Conservation (phyloP, 2,329 filamentous ascomycete genomes). For the Seiridium unicorne region DNA sequence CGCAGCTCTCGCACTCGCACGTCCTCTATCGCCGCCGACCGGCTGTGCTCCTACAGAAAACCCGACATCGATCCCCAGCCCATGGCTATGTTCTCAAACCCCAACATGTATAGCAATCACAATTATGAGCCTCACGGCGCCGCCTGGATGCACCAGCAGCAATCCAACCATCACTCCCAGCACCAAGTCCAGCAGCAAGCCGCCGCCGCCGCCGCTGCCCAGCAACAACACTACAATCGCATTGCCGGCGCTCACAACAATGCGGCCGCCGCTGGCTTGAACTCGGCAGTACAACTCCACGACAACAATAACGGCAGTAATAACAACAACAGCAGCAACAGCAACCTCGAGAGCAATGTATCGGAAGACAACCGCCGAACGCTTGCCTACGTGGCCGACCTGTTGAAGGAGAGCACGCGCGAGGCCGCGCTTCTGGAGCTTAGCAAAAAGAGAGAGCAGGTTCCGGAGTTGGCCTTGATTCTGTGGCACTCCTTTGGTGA, state of each 20-base stretch:
- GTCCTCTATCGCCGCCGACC: not conserved
- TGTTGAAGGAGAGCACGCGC: slow-evolving; percentile 81
- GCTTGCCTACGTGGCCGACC: slow-evolving; percentile 88
- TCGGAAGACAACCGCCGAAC: slow-evolving; percentile 91
- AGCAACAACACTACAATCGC: slow-evolving; percentile 69
- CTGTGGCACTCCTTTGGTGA: slow-evolving; percentile 98
- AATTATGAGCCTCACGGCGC: slow-evolving; percentile 64
- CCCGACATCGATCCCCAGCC: slow-evolving; percentile 13
- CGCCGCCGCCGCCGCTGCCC: slow-evolving; percentile 51
- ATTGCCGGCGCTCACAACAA: slow-evolving; percentile 66
- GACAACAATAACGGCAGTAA: slow-evolving; percentile 54
- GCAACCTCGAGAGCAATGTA: slow-evolving; percentile 41
- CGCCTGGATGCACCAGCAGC: slow-evolving; percentile 68
- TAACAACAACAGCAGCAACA: not conserved
- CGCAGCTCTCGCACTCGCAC: no score
- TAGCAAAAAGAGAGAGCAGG: slow-evolving; percentile 98
- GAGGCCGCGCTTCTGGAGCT: slow-evolving; percentile 92
- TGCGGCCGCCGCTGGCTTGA: slow-evolving; percentile 30
- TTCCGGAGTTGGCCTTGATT: slow-evolving; percentile 92
- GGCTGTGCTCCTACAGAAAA: slow-evolving; percentile 23
- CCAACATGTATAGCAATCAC: slow-evolving; percentile 62
- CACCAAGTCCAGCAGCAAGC: slow-evolving; percentile 51
- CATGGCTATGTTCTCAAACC: slow-evolving; percentile 56
- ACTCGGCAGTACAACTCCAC: slow-evolving; percentile 49
- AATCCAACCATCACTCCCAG: slow-evolving; percentile 21